Evolutionary conservation across 768 basidiomycete species (phyloP).

Genomic region (Kwoniella dejecticola): DNA sequence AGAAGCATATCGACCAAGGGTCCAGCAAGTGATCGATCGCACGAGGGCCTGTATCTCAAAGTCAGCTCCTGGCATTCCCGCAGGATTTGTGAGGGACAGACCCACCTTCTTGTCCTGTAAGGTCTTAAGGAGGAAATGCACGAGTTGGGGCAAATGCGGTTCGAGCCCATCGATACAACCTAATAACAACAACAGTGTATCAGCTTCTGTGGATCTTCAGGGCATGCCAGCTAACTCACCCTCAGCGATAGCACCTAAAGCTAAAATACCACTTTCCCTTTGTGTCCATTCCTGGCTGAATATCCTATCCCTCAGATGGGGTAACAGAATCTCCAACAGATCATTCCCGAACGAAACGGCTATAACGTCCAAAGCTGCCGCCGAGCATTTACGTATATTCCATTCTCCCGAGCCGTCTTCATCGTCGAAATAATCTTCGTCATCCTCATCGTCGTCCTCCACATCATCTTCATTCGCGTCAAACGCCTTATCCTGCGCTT

Average conservation of each 20-base stretch:
- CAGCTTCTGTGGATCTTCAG: slow-evolving; percentile 8
- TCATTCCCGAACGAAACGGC: slow-evolving; percentile 91
- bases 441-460: slow-evolving; percentile 84
- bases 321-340: slow-evolving; percentile 80
- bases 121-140: slow-evolving; percentile 89
- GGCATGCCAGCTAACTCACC: slow-evolving; percentile 63
- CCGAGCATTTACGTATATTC: slow-evolving; percentile 97
- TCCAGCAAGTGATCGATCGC: slow-evolving; percentile 98
- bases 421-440: slow-evolving; percentile 84
- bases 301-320: slow-evolving; percentile 86
- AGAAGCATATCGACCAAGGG: slow-evolving; percentile 94
- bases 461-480: slow-evolving; percentile 77
- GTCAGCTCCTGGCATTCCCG: not conserved
- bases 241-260: slow-evolving; percentile 97
- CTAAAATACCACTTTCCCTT: slow-evolving; percentile 91
- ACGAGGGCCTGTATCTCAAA: slow-evolving; percentile 74
- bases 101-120: slow-evolving; percentile 86
- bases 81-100: not conserved
- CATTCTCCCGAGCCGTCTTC: slow-evolving; percentile 98
- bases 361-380: slow-evolving; percentile 93
- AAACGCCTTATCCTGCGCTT: slow-evolving; percentile 67
- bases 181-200: slow-evolving; percentile 52
- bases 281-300: slow-evolving; percentile 92
- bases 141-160: slow-evolving; percentile 86
- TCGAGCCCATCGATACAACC: slow-evolving; percentile 96